Percentiles rank a stretch among this genome's conserved stretches.
Conservation (phyloP, 371 early-diverging fungal species). For the Lichtheimia corymbifera region DNA sequence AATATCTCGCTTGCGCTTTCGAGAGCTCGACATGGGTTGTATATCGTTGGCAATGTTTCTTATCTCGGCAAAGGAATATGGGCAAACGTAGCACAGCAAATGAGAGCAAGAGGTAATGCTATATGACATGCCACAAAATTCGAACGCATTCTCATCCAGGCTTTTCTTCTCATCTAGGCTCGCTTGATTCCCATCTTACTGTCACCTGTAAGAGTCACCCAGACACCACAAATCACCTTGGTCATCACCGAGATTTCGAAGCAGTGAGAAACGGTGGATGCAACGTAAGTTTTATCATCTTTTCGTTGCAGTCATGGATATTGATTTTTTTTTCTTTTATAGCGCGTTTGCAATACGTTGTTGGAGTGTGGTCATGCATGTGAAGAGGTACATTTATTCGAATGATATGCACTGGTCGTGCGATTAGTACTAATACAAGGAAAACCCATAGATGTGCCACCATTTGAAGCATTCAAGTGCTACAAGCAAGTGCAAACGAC, state of each 20-base stretch:
- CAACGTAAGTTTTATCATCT: conserved; percentile 7
- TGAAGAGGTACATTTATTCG: conserved; percentile 20
- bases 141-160: too few relatives aligned
- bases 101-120: conserved; percentile 22
- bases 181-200: conserved; percentile 9
- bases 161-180: not conserved
- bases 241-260: conserved; percentile 27
- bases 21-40: conserved; percentile 38
- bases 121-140: not conserved
- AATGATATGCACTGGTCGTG: too few relatives aligned
- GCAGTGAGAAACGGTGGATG: conserved; percentile 42
- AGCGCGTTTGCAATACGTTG: conserved; percentile 26
- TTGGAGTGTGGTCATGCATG: conserved; percentile 45
- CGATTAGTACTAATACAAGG: too few relatives aligned
- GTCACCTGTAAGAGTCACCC: conserved; percentile 20
- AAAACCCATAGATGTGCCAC: conserved; percentile 28
- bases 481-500: conserved; percentile 22
- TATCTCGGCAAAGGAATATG: conserved; percentile 13
- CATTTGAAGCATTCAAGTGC: conserved; percentile 23
- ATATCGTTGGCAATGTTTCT: conserved; percentile 33
- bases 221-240: conserved; percentile 9
- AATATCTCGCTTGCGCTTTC: conserved; percentile 32
- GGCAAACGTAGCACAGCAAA: conserved; percentile 27
- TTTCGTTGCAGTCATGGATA: not conserved
- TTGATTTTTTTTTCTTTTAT: not conserved